phyloP scores from a whole-genome alignment of 768 basidiomycete genomes.

The Russula earlei region DNA sequence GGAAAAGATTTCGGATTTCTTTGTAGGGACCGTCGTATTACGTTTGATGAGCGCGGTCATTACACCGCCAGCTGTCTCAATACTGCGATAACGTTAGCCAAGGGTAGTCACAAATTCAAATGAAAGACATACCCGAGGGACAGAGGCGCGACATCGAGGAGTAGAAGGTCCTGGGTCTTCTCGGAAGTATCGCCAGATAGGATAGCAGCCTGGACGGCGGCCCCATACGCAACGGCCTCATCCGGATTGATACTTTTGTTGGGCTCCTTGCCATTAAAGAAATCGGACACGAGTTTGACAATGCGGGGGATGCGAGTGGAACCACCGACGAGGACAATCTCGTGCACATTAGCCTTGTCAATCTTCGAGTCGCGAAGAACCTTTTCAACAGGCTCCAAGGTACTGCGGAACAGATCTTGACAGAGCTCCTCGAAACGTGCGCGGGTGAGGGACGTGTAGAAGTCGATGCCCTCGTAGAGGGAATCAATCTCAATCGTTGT shows the following conservation, averaged over 20 bases:
- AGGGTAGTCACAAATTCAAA: slow-evolving; percentile 19
- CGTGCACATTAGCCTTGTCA: slow-evolving; percentile 91
- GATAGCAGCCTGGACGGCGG: slow-evolving; percentile 96
- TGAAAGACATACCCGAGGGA: slow-evolving; percentile 43
- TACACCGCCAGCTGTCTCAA: slow-evolving; percentile 98
- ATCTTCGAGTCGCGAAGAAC: slow-evolving; percentile 97
- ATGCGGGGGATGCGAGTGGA: slow-evolving; percentile 98
- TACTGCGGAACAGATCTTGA: slow-evolving; percentile 89
- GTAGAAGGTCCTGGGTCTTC: slow-evolving; percentile 92
- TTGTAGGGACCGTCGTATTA: slow-evolving; percentile 97
- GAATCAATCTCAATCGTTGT: slow-evolving; percentile 98
- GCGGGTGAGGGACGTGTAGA: slow-evolving; percentile 96
- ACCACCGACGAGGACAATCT: slow-evolving; percentile 96
- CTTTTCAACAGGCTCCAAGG: slow-evolving; percentile 94
- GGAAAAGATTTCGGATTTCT: slow-evolving; percentile 98
- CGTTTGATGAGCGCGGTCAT: slow-evolving; percentile 98
- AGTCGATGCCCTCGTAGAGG: slow-evolving; percentile 94
- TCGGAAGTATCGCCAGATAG: slow-evolving; percentile 97
- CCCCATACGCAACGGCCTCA: slow-evolving; percentile 97
- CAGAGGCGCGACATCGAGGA: slow-evolving; percentile 87
- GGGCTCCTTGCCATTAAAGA: slow-evolving; percentile 98
- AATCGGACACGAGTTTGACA: slow-evolving; percentile 95
- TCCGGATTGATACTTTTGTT: slow-evolving; percentile 99
- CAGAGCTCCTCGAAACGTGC: slow-evolving; percentile 96
- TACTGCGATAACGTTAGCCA: slow-evolving; percentile 35